Evolutionary conservation across 2,329 filamentous ascomycete genomes (phyloP).

Genomic region (Phaeophleospora eucalypticola): DNA sequence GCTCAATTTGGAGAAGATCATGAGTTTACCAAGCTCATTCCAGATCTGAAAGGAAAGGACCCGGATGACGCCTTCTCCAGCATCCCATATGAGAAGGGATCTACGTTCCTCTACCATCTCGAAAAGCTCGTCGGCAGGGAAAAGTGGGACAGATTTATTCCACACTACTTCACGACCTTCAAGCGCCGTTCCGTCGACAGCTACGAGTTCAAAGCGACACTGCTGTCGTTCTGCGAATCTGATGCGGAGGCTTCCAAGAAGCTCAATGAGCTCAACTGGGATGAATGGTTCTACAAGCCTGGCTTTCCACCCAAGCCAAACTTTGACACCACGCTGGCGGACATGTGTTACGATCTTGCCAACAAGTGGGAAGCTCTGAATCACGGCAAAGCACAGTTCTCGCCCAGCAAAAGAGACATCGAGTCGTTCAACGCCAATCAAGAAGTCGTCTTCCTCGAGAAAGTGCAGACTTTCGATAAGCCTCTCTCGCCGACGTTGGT

Average conservation of each 20-base stretch:
- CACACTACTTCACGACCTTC: conserved; percentile 86
- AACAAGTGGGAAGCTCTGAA: conserved; percentile 68
- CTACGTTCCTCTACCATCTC: conserved; percentile 86
- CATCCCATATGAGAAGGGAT: conserved; percentile 94
- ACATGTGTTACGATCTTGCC: conserved; percentile 77
- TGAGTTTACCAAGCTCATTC: conserved; percentile 87
- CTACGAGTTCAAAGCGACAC: conserved; percentile 86
- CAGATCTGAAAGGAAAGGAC: conserved; percentile 83
- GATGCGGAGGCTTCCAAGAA: conserved; percentile 61
- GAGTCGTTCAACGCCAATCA: conserved; percentile 78
- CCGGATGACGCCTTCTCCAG: conserved; percentile 94
- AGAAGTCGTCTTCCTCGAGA: conserved; percentile 83
- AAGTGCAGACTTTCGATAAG: conserved; percentile 63
- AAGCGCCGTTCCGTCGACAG: conserved; percentile 84
- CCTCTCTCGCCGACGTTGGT: conserved; percentile 63
- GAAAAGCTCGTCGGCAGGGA: conserved; percentile 78
- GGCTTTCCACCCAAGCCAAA: conserved; percentile 85
- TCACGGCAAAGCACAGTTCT: conserved; percentile 41
- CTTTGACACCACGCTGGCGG: conserved; percentile 84
- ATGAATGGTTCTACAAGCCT: conserved; percentile 80
- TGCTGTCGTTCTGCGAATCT: conserved; percentile 75
- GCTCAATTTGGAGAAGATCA: conserved; percentile 75
- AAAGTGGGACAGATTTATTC: conserved; percentile 94
- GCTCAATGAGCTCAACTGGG: conserved; percentile 77
- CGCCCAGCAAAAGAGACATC: conserved; percentile 66